Percentiles rank a stretch among this genome's conserved stretches.
phyloP scores from a whole-genome alignment of 2,329 filamentous ascomycete genomes.

The Daldinia eschscholtzii region DNA sequence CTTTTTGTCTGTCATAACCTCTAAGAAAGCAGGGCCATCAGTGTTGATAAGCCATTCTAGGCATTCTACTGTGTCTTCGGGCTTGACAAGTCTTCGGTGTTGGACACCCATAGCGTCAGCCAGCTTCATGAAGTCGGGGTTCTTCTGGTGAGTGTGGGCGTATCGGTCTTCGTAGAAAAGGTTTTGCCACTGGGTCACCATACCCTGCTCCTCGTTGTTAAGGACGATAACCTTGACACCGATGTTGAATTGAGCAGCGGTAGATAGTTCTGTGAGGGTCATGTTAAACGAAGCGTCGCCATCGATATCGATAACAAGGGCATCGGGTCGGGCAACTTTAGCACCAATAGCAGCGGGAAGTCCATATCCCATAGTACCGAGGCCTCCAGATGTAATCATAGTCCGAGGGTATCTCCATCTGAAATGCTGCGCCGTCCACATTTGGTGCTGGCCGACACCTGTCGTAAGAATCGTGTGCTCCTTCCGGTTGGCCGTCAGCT shows the following conservation, averaged over 20 bases:
- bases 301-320: slow-evolving; percentile 94
- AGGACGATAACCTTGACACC: slow-evolving; percentile 94
- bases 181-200: slow-evolving; percentile 99
- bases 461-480: slow-evolving; percentile 89
- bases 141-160: slow-evolving; percentile 91
- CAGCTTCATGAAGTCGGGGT: slow-evolving; percentile 96
- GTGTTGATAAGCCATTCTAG: slow-evolving; percentile 90
- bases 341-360: slow-evolving; percentile 95
- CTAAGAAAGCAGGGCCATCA: slow-evolving; percentile 91
- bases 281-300: slow-evolving; percentile 99
- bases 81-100: slow-evolving; percentile 76
- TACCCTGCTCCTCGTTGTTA: slow-evolving; percentile 98
- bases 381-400: slow-evolving; percentile 96
- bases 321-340: slow-evolving; percentile 84
- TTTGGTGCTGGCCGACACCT: slow-evolving; percentile 97
- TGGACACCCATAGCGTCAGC: slow-evolving; percentile 92
- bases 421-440: slow-evolving; percentile 99
- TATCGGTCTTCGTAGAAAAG: slow-evolving; percentile 97
- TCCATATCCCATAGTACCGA: slow-evolving; percentile 96
- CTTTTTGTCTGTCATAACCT: slow-evolving; percentile 92
- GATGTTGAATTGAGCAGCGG: slow-evolving; percentile 95
- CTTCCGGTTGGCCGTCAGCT: slow-evolving; percentile 84
- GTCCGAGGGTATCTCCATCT: slow-evolving; percentile 91
- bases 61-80: slow-evolving; percentile 80
- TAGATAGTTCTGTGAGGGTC: slow-evolving; percentile 95